Evolutionary conservation across 78 protist genomes (phyloP), one percentile per base, ranked within the genome.

Genomic region (Dictyostelium purpureum): DNA sequence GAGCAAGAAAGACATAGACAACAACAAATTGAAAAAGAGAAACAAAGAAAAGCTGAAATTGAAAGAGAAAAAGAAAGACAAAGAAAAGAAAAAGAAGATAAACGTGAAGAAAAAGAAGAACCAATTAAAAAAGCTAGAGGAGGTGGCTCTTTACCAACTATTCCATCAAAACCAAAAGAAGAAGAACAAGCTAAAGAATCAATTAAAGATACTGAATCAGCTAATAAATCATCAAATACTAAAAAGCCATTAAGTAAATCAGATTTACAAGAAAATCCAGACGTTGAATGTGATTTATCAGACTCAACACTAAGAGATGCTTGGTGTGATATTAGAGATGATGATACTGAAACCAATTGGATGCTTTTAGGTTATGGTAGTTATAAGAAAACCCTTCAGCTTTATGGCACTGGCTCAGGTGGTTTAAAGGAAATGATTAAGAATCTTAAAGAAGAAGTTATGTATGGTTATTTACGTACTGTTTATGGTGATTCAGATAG

Each of bases 401-500:
- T 78, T 43, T 88, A 88, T 70, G 94, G 87, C 9, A 19, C 49
- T 38, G 94, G 94, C 0, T 67, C 77, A 1, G 69, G 73, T 26
- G 94, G 94, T 67, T 21, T 88, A 24, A 67, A 75, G 0, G 94
- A 78, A n/a, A 18, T 88, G 37, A 40, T 73, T 3, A 42, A 31
- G 33, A 26, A 47, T 56, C 83, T 88, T 18, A 59, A 67, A 38
- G 74, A 88, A n/a, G 94, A 88, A 21, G 94, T 88, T 14, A 51
- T 70, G 70, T 88, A 79, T 70, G 94, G 89, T 31, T 88, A 88
- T 43, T 56, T 77, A 12, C 80, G 94, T 71, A 78, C 65, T 21
- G 19, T 77, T 26, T 88, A 88, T 45, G 94, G 94, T 78, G 94
- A 88, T 57, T 70, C 82, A 18, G 88, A 78, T 67, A 73, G 94